Evolutionary conservation across 768 basidiomycete genomes (phyloP).

Genomic region (Tephrocybe rancida): DNA sequence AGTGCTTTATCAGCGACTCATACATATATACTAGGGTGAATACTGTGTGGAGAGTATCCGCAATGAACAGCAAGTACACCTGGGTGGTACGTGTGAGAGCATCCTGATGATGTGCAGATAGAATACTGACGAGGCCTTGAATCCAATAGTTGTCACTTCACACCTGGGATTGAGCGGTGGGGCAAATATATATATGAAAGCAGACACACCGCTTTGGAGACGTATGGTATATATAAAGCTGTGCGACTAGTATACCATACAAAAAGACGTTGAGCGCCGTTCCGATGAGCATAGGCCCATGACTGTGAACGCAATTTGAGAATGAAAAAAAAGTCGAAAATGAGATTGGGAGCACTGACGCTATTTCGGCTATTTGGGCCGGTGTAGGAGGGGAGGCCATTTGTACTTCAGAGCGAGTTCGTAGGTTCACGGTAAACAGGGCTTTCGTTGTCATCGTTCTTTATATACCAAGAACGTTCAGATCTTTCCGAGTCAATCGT

Average conservation of each 20-base stretch:
- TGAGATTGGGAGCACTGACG: slow-evolving; percentile 24
- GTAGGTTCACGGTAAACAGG: not conserved
- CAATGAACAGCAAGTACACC: slow-evolving; percentile 45
- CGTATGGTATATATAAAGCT: slow-evolving; percentile 44
- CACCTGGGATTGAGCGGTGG: not conserved
- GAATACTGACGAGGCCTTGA: slow-evolving; percentile 41
- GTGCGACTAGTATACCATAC: slow-evolving; percentile 51
- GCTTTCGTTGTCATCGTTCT: not conserved
- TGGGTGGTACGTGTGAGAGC: slow-evolving; percentile 18
- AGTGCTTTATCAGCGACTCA: slow-evolving; percentile 45
- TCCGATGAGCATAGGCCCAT: slow-evolving; percentile 54
- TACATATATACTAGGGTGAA: slow-evolving; percentile 51
- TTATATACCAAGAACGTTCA: no score
- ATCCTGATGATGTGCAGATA: not conserved
- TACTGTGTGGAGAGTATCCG: slow-evolving; percentile 48
- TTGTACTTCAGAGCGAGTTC: not conserved
- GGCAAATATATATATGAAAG: not conserved
- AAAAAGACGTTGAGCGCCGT: slow-evolving; percentile 46
- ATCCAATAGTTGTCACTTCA: slow-evolving; percentile 47
- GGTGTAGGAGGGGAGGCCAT: slow-evolving; percentile 20
- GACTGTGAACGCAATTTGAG: slow-evolving; percentile 29
- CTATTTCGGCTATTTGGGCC: slow-evolving; percentile 38
- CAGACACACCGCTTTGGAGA: slow-evolving; percentile 36
- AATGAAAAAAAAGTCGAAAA: not conserved
- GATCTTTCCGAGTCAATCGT: no score